Evolutionary conservation across 164 flowering plant species (phyloP), one percentile per base, ranked within the genome.

Genomic region (Nelumbo lutea): DNA sequence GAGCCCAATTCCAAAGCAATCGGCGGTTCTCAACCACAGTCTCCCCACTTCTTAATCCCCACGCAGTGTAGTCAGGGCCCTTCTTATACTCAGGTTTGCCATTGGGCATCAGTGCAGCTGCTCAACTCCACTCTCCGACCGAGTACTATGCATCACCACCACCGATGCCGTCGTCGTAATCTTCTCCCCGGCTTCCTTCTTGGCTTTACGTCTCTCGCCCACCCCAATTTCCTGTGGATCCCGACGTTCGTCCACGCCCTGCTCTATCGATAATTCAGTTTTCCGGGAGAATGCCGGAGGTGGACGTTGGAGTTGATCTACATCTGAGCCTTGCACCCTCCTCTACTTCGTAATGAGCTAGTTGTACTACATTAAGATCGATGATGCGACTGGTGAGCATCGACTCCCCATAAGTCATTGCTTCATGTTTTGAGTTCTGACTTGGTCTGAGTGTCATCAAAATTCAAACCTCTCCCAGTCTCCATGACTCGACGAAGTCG

Each of bases 1-100:
- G 79, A 43, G 80, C 84, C 56, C 83, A 78, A 56, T 82, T 79
- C 52, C 73, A 68, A 9, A 66, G 43, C 44, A 52, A 65, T 59
- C 80, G 73, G 61, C 67, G 80, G 68, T 67, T 77, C 8, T 48
- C 62, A 42, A 2, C 71, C 1, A 48, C 73, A n/a, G n/a, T n/a
- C 52, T 58, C 64, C 2, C 77, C 80, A 8, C 47, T 78, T 14
- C 52, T 78, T 43, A 68, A 52, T 10, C 69, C 75, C 4, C 83
- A 76, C 51, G 68, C 72, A 2, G 67, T 67, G 59, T 63, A 74
- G 60, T 65, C 78, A 39, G 83, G 74, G 15, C 77, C 78, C 40
- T 71, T 75, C 55, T 9, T 73, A 48, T 48, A 61, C 51, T 44
- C 73, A 0, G 62, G 50, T 8, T 73, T 64, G 50, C 51, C 57